Conservation (phyloP, 140 eudicot species). For the Flaveria floridana region DNA sequence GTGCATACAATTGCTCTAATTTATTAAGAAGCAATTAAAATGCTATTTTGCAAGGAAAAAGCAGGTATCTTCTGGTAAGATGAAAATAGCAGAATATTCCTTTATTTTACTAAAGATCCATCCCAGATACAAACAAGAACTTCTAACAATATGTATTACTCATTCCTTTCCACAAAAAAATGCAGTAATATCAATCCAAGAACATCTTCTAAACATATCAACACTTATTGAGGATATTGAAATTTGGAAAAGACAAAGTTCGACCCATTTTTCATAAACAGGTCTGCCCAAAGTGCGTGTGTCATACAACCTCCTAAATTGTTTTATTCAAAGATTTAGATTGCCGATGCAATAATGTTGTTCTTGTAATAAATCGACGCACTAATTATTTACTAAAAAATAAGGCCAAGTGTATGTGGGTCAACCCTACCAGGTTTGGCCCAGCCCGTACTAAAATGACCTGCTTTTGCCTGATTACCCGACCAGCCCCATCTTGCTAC, state of each 20-base stretch:
- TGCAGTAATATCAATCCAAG: too few species aligned
- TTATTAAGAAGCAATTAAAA: conserved; percentile 9
- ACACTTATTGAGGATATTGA: not conserved
- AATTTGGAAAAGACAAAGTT: not conserved
- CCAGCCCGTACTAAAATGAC: not conserved
- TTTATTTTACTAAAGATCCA: not conserved
- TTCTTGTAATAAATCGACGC: not conserved
- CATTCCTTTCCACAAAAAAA: not conserved
- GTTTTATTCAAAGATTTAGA: not conserved
- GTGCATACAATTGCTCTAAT: not conserved
- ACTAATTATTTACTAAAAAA: not conserved
- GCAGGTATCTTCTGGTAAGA: not conserved
- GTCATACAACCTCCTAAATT: not conserved
- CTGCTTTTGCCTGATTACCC: not conserved
- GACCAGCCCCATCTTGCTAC: conserved; percentile 5
- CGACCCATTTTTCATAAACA: not conserved
- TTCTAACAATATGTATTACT: conserved; percentile 3
- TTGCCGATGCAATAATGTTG: not conserved
- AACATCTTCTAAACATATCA: too few species aligned
- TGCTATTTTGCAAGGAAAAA: conserved; percentile 3
- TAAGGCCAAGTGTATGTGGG: not conserved
- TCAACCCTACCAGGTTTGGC: not conserved
- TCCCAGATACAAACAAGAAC: not conserved
- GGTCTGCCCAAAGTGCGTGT: not conserved
- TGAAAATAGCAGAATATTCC: not conserved